A percentile compares a stretch with the other conserved stretches of the same genome.
phyloP scores from a whole-genome alignment of 2,329 filamentous ascomycete genomes.

The Colletotrichum incanum region DNA sequence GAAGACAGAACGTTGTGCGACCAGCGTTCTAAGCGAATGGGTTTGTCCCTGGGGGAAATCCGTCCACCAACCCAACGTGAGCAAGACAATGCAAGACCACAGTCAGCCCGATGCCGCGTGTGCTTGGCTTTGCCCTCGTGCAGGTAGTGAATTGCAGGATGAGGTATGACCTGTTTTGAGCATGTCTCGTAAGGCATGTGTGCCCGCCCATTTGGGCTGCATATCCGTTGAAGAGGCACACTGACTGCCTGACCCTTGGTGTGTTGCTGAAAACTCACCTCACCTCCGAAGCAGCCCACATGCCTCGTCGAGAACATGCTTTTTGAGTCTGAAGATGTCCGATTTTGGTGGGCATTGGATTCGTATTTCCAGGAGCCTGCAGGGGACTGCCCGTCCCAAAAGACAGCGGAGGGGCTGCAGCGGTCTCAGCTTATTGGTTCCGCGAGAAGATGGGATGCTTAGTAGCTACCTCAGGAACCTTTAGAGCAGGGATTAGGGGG shows the following conservation, averaged over 20 bases:
- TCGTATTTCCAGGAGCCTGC: conserved; percentile 31
- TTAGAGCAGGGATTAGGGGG: conserved; percentile 25
- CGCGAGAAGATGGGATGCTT: conserved; percentile 28
- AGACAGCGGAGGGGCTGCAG: conserved; percentile 22
- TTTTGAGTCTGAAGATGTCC: conserved; percentile 16
- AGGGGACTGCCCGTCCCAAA: conserved; percentile 31
- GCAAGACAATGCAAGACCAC: conserved; percentile 27
- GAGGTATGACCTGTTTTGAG: conserved; percentile 20
- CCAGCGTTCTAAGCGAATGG: conserved; percentile 1
- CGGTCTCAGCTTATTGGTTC: conserved; percentile 28
- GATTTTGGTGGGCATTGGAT: conserved; percentile 10
- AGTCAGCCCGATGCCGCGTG: conserved; percentile 31
- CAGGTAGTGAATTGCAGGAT: neutral
- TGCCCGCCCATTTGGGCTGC: neutral
- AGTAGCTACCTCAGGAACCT: neutral
- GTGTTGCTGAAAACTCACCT: neutral
- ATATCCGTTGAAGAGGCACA: neutral
- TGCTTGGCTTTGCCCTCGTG: conserved; percentile 14
- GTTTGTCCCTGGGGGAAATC: conserved; percentile 16
- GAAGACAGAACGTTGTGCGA: conserved; percentile 31
- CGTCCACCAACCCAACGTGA: conserved; percentile 6
- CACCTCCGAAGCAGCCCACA: neutral
- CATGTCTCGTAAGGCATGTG: conserved; percentile 10
- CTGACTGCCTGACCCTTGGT: neutral
- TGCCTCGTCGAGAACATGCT: neutral